Evolutionary conservation across 164 flowering plant genomes (phyloP).

Genomic region (Taxillus chinensis): DNA sequence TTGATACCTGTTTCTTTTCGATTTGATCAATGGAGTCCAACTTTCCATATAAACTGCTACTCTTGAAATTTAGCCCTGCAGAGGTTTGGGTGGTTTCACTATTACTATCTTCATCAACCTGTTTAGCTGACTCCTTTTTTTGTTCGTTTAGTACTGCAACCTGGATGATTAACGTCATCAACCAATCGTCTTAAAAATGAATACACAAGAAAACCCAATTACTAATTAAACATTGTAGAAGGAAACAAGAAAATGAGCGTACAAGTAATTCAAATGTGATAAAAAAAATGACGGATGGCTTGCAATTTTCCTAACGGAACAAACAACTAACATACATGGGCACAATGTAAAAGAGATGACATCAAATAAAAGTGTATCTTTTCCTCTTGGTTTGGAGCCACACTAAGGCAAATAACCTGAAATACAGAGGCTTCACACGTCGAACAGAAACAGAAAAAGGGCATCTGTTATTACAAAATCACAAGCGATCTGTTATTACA

Average conservation of each 20-base stretch:
- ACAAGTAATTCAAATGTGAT: background rate
- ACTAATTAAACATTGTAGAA: conserved; percentile 17
- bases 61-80: conserved; percentile 2
- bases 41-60: conserved; percentile 2
- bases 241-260: background rate
- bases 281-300: background rate
- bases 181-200: background rate
- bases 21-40: conserved; percentile 2
- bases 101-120: conserved; percentile 10
- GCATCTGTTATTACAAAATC: no score
- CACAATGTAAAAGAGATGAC: no score
- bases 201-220: background rate
- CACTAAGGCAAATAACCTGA: no score
- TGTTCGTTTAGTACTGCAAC: conserved; percentile 23
- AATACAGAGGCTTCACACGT: no score
- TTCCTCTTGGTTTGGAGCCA: no score
- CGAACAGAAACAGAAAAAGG: no score
- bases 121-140: conserved; percentile 9
- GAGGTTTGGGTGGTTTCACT: conserved; percentile 5
- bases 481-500: no score
- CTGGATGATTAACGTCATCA: conserved; percentile 11
- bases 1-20: conserved; percentile 12
- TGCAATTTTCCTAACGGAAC: background rate
- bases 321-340: background rate
- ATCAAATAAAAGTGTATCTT: no score